Evolutionary conservation across 2,329 filamentous ascomycete genomes (phyloP).

Genomic region (Trichothecium sympodiale): DNA sequence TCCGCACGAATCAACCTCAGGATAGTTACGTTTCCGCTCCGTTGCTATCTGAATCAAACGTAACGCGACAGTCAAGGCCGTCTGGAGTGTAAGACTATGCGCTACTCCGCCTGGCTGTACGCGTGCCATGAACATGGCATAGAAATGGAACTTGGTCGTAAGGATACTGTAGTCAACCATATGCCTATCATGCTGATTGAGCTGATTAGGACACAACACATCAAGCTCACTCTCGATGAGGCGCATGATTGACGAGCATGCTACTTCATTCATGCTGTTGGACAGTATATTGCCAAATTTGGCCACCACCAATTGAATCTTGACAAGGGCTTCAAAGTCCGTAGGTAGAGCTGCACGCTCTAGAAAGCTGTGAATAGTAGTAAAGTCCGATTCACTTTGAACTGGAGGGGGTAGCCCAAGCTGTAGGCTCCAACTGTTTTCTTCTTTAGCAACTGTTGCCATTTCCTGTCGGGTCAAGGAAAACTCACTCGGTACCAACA

Average conservation of each 20-base stretch:
- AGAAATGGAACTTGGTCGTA: conserved; percentile 16
- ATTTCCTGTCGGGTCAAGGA: not conserved
- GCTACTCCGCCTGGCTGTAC: conserved; percentile 8
- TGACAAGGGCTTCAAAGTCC: conserved; percentile 14
- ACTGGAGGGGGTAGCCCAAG: conserved; percentile 15
- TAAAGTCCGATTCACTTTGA: conserved; percentile 14
- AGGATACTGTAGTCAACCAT: conserved; percentile 13
- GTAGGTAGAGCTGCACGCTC: conserved; percentile 11
- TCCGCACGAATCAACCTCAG: conserved; percentile 4
- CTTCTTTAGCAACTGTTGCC: not conserved
- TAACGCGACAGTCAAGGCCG: conserved; percentile 14
- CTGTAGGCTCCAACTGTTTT: conserved; percentile 16
- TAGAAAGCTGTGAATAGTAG: conserved; percentile 11
- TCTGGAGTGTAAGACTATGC: conserved; percentile 14
- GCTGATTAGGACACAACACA: conserved; percentile 9
- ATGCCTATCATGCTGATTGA: conserved; percentile 13
- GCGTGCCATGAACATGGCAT: conserved; percentile 14
- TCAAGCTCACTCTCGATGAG: conserved; percentile 17
- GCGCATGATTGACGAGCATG: conserved; percentile 16
- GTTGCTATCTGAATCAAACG: conserved; percentile 16
- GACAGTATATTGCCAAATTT: conserved; percentile 15
- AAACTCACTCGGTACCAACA: conserved; percentile 15
- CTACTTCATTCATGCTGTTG: conserved; percentile 13
- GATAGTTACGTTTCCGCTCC: conserved; percentile 8
- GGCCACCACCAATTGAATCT: conserved; percentile 13